Percentiles rank a stretch among this genome's conserved stretches.
Evolutionary conservation across 2,329 filamentous ascomycete genomes (phyloP).

Genomic region (Colletotrichum spinosum): DNA sequence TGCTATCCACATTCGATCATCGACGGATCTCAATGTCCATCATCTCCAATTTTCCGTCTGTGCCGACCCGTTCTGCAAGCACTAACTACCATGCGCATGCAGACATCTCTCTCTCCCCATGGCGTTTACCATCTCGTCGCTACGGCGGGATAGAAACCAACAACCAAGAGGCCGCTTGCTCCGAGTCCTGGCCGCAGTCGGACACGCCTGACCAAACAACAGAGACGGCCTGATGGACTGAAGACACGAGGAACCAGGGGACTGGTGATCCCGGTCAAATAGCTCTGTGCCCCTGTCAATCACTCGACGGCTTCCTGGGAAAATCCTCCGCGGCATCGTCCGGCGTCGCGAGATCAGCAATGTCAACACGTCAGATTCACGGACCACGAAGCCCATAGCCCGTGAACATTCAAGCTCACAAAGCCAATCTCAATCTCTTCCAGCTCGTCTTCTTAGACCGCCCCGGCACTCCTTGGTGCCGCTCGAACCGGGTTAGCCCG

Average conservation of each 20-base stretch:
- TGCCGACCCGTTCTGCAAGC: too few species aligned
- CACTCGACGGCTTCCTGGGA: conserved; percentile 11
- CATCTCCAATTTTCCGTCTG: conserved; percentile 12
- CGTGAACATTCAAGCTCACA: conserved; percentile 33
- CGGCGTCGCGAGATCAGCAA: conserved; percentile 33
- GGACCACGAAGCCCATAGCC: conserved; percentile 18
- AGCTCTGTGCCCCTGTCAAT: conserved; percentile 12
- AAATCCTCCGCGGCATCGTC: conserved; percentile 32
- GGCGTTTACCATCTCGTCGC: too few species aligned
- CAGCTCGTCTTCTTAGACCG: conserved; percentile 17
- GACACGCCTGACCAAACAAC: not conserved
- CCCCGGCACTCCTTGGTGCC: conserved; percentile 24
- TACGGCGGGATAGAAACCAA: too few species aligned
- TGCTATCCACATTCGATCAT: conserved; percentile 1
- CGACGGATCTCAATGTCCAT: conserved; percentile 15
- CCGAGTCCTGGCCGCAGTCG: too few species aligned
- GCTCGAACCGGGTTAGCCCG: conserved; percentile 31
- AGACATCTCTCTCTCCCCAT: too few species aligned
- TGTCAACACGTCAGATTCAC: conserved; percentile 35
- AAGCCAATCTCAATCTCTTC: conserved; percentile 33
- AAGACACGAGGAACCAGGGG: not conserved
- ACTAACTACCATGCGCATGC: too few species aligned
- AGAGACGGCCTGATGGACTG: not conserved
- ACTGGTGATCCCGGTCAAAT: not conserved
- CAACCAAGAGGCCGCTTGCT: too few species aligned